Conservation (phyloP, 768 basidiomycete genomes). For the Trametes villosa region DNA sequence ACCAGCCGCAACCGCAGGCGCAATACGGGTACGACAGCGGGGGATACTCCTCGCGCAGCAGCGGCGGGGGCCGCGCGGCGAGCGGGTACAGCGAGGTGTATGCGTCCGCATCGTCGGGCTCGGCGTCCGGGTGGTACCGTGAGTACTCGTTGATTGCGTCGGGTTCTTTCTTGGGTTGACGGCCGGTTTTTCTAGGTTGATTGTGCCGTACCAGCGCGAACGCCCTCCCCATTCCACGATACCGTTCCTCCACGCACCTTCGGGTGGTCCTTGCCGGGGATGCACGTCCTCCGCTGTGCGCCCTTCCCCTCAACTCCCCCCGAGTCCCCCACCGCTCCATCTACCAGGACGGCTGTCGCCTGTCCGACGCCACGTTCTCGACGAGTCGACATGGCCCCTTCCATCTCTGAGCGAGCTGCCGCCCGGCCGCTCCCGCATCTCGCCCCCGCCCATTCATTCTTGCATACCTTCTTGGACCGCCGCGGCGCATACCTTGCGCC, state of each 20-base stretch:
- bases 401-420: neutral
- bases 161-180: too few relatives aligned
- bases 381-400: neutral
- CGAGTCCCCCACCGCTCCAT: too few relatives aligned
- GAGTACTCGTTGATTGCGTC: too few relatives aligned
- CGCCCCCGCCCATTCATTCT: neutral
- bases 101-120: constrained; percentile 10
- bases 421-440: neutral
- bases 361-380: neutral
- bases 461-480: neutral
- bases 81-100: constrained; percentile 12
- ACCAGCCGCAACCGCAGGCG: neutral
- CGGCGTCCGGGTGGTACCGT: constrained; percentile 6
- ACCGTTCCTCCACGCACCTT: too few relatives aligned
- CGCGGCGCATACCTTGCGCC: too few relatives aligned
- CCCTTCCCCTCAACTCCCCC: too few relatives aligned
- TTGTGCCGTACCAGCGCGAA: too few relatives aligned
- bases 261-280: too few relatives aligned
- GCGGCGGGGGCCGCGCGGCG: neutral
- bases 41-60: constrained; percentile 3
- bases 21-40: constrained; percentile 12
- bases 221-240: too few relatives aligned
- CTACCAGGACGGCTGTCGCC: too few relatives aligned
- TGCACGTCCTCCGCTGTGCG: too few relatives aligned
- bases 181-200: too few relatives aligned